Conservation (phyloP, 2,329 filamentous ascomycete genomes). For the Zasmidium cellare region DNA sequence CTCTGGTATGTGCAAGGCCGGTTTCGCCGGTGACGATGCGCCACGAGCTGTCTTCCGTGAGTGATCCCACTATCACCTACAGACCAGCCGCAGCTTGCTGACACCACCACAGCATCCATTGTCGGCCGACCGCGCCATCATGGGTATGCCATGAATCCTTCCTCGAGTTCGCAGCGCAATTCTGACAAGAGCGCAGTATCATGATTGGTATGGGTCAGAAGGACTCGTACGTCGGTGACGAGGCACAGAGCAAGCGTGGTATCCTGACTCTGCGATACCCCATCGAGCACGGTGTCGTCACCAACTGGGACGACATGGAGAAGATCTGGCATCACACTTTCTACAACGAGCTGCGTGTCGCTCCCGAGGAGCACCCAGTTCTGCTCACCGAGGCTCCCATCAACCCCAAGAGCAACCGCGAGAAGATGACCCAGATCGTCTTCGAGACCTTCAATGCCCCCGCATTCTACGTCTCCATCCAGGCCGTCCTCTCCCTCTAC, state of each 20-base stretch:
- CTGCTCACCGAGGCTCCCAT: slow-evolving; percentile 98
- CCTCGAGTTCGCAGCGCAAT: slow-evolving; percentile 16
- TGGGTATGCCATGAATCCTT: slow-evolving; percentile 68
- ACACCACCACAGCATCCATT: slow-evolving; percentile 75
- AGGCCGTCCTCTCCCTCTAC: slow-evolving; percentile 98
- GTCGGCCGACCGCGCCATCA: slow-evolving; percentile 99
- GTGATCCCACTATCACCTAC: slow-evolving; percentile 50
- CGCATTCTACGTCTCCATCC: slow-evolving; percentile 99
- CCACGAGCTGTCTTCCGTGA: slow-evolving; percentile 99
- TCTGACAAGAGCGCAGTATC: slow-evolving; percentile 68
- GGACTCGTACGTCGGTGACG: slow-evolving; percentile 99
- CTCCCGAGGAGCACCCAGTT: slow-evolving; percentile 99
- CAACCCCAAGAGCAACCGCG: slow-evolving; percentile 99
- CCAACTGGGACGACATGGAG: slow-evolving; percentile 99
- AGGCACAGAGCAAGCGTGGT: slow-evolving; percentile 99
- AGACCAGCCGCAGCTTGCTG: slow-evolving; percentile 22
- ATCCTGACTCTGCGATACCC: slow-evolving; percentile 99
- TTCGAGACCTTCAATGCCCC: slow-evolving; percentile 99
- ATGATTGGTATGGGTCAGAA: slow-evolving; percentile 99
- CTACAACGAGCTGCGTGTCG: slow-evolving; percentile 99
- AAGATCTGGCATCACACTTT: slow-evolving; percentile 99
- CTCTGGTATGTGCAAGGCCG: slow-evolving; percentile 99
- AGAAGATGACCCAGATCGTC: slow-evolving; percentile 99
- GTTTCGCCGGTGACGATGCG: slow-evolving; percentile 99
- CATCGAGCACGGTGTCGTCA: slow-evolving; percentile 99